A percentile compares a stretch with the other conserved stretches of the same genome.
These are phyloP conservation scores for Russula griseocarnosa DNA, from an alignment of 768 basidiomycete species.

Conservation along the genomic window DNA sequence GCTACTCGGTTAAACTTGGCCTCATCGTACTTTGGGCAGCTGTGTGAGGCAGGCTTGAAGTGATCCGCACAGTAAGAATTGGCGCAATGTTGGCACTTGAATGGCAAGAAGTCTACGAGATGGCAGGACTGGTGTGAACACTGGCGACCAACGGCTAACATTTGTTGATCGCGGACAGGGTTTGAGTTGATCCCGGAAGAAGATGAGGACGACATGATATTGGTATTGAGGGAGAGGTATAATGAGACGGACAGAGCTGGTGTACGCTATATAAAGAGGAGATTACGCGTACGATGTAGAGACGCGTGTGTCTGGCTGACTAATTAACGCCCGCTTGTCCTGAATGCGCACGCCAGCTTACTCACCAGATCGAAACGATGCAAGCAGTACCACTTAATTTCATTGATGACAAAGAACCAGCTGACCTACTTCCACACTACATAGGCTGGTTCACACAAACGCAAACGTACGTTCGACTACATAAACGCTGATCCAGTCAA, in stretches of 20 bases:
- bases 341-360: too few species aligned
- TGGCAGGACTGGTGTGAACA: conserved; percentile 64
- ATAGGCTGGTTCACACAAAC: too few species aligned
- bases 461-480: too few species aligned
- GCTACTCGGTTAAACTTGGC: conserved; percentile 68
- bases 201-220: conserved; percentile 33
- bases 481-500: too few species aligned
- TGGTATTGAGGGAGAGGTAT: conserved; percentile 10
- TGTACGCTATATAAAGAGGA: background rate
- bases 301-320: too few species aligned
- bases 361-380: too few species aligned
- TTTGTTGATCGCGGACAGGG: conserved; percentile 46
- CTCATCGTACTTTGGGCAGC: conserved; percentile 67
- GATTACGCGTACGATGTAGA: conserved; percentile 24
- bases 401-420: background rate
- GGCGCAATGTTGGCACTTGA: conserved; percentile 80
- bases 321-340: too few species aligned
- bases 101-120: conserved; percentile 79
- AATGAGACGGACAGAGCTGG: background rate
- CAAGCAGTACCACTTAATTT: too few species aligned
- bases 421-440: background rate
- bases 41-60: conserved; percentile 64
- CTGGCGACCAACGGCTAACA: conserved; percentile 66
- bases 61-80: conserved; percentile 74
- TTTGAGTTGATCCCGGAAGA: conserved; percentile 23